Conservation (phyloP, 768 basidiomycete genomes). For the Mycena floridula region DNA sequence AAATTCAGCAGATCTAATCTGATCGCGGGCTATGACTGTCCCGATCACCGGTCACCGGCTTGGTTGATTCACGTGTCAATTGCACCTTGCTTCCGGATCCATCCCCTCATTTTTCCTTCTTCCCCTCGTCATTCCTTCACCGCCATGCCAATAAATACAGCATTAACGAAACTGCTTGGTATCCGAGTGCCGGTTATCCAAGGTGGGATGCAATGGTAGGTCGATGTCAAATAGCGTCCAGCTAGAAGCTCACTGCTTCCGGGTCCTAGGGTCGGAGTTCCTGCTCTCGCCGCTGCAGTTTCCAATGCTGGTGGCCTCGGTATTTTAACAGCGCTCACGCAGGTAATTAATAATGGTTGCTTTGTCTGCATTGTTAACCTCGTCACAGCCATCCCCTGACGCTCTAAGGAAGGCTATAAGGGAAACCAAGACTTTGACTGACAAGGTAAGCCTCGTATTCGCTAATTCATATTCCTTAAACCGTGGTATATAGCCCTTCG, state of each 20-base stretch:
- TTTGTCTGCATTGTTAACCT: too few species aligned
- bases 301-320: conserved; percentile 82
- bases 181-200: conserved; percentile 80
- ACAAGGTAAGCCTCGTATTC: too few species aligned
- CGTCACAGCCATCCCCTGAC: conserved; percentile 83
- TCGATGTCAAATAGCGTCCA: not conserved
- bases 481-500: too few species aligned
- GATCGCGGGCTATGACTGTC: too few species aligned
- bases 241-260: not conserved
- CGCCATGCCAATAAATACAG: conserved; percentile 40
- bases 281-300: conserved; percentile 68
- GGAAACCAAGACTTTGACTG: conserved; percentile 64
- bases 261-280: conserved; percentile 87
- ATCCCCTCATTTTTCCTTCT: not conserved
- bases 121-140: not conserved
- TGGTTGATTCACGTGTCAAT: too few species aligned
- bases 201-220: conserved; percentile 87
- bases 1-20: too few species aligned
- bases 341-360: too few species aligned
- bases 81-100: not conserved
- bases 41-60: too few species aligned
- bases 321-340: conserved; percentile 80
- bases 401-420: conserved; percentile 75
- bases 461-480: too few species aligned
- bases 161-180: conserved; percentile 56